phyloP scores from a whole-genome alignment of 805 yeast species.

The Yarrowia hollandica region DNA sequence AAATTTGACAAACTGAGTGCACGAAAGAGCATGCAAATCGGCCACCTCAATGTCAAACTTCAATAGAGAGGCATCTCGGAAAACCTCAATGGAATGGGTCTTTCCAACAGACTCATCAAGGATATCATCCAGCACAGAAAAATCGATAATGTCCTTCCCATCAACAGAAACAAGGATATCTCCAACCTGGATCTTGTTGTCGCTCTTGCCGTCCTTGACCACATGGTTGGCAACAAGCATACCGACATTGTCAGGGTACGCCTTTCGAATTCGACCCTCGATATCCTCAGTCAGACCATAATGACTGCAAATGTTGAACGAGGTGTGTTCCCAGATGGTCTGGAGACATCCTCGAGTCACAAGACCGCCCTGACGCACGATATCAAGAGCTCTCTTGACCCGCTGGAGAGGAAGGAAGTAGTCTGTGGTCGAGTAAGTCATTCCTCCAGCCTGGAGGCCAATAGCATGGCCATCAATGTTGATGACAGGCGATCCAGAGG shows the following conservation, averaged over 20 bases:
- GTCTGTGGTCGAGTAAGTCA: conserved; percentile 87
- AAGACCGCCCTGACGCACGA: conserved; percentile 58
- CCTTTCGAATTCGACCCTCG: conserved; percentile 64
- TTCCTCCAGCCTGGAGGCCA: conserved; percentile 93
- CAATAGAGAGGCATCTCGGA: conserved; percentile 69
- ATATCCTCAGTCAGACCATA: conserved; percentile 76
- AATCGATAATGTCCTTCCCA: conserved; percentile 63
- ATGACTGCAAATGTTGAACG: conserved; percentile 87
- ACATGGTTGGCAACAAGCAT: conserved; percentile 79
- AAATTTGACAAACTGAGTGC: conserved; percentile 73
- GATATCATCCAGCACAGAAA: conserved; percentile 76
- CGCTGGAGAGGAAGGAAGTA: conserved; percentile 84
- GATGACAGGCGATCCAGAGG: conserved; percentile 95
- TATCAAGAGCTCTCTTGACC: conserved; percentile 74
- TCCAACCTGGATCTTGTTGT: conserved; percentile 72
- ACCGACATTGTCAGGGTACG: conserved; percentile 71
- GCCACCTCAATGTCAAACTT: conserved; percentile 57
- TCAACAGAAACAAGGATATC: conserved; percentile 77
- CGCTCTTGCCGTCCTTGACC: conserved; percentile 83
- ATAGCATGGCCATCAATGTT: conserved; percentile 83
- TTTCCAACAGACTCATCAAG: conserved; percentile 70
- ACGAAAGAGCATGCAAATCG: conserved; percentile 79
- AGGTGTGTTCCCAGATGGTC: conserved; percentile 81
- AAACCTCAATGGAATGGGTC: conserved; percentile 56
- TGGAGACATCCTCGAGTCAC: conserved; percentile 90